Evolutionary conservation across 1,284 basidiomycete species (phyloP).

Genomic region (Pseudozyma tsukubaensis): DNA sequence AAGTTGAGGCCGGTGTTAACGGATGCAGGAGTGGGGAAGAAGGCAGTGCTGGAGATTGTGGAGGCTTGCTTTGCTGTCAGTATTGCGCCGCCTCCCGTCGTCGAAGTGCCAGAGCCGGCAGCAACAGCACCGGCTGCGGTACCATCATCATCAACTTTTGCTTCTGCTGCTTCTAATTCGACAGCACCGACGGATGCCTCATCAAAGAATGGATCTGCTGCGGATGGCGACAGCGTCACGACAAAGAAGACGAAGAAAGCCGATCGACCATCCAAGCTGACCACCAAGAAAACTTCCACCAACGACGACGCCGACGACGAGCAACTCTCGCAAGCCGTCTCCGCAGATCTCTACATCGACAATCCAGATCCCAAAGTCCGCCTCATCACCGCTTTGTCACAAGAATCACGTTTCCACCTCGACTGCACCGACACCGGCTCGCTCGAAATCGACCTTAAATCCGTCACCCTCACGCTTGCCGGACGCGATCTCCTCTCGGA

Average conservation of each 20-base stretch:
- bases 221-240: background rate
- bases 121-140: background rate
- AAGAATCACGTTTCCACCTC: conserved; percentile 72
- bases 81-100: background rate
- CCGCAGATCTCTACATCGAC: conserved; percentile 17
- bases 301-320: conserved; percentile 6
- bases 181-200: background rate
- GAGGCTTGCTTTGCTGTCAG: conserved; percentile 28
- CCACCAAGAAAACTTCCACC: conserved; percentile 1
- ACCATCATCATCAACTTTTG: background rate
- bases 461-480: conserved; percentile 72
- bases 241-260: conserved; percentile 10
- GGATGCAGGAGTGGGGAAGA: conserved; percentile 55
- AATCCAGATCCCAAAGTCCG: conserved; percentile 28
- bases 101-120: background rate
- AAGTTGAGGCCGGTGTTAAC: conserved; percentile 47
- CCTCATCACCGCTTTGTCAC: conserved; percentile 65
- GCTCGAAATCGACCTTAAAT: conserved; percentile 72
- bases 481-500: conserved; percentile 73
- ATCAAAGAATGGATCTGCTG: background rate
- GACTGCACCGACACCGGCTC: conserved; percentile 71
- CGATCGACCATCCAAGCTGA: conserved; percentile 2
- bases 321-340: conserved; percentile 13
- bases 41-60: conserved; percentile 36
- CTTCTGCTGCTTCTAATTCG: background rate